Evolutionary conservation across 352 stramenopile species (phyloP), one percentile per base, ranked within the genome.

Genomic region (Pythium sukuiense): DNA sequence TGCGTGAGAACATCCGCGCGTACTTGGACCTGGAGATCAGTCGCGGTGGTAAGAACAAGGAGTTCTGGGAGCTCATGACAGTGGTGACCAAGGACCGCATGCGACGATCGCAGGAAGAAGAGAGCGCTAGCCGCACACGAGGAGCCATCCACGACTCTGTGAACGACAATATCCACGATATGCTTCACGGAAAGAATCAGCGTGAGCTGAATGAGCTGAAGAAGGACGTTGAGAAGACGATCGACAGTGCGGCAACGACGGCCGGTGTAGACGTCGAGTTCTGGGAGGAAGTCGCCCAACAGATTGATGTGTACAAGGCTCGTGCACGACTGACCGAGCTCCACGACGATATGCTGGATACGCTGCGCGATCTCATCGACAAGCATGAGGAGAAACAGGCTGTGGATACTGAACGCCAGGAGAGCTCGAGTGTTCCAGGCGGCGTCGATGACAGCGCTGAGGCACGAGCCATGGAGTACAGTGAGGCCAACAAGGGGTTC

Each of bases 271-370:
- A 99, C 78, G 85, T 90, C 1, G 89, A 96, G 49, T 99, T 98
- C 69, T 99, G 96, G 94, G 85, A 97, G 61, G 85, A 90, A 61
- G 96, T 99, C 2, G 63, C 95, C 14, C 79, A 96, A 69, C 90
- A 98, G 73, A 87, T 99, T 52, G 68, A 89, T 43, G 95, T 99
- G 26, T 93, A 97, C 71, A 72, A 97, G 56, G 94, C 96, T 12
- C 93, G 97, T 30, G 75, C 82, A 30, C 78, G 87, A 27, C 79
- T 99, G 1, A 89, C 81, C 0, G 81, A 97, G 57, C 73, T 99
- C 57, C 96, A 99, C 67, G 85, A 96, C 58, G 88, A 90, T n/a
- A 98, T 99, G 89, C 81, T 99, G 16, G 85, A 92, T 20, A 85
- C 92, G 65, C 87, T 99, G 54, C 79, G 93, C 1, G 92, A 98